Base-by-base conservation (phyloP, 176 grass and related monocot species). In the Oryza coarctata region DNA sequence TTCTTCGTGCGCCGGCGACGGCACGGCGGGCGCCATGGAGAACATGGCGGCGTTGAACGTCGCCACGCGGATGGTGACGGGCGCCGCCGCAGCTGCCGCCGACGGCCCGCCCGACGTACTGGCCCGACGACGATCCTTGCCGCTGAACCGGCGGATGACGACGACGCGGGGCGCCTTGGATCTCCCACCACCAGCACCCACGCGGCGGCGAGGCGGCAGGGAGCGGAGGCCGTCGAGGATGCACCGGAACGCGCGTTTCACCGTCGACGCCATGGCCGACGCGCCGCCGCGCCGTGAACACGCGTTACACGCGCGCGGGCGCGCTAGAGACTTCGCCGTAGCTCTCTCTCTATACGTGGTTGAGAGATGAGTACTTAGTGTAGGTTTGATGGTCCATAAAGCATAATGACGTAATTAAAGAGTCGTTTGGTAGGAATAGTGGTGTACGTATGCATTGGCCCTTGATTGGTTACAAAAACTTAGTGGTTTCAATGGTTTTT, bases 31-130 rank as follows among this genome's bases (percentile, higher is more conserved):
- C 36, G 96, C 96, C 96, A 95, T 99, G 14, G 91, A 95, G 87
- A 99, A 99, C 91, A 99, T 91, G 61, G 93, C 91, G 14, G 91
- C 97, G 91, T 99, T 99, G 84, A 96, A 96, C 9, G 97, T 94
- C 70, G 97, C 97, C 63, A 99, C 81, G 31, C 97, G 91, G 55
- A 99, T 87, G 43, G 83, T 91, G 18, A 80, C 83, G 49, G 65
- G 61, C 33, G 62, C 78, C 27, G 55, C 25, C 63, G 70, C 14
- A 29, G 0, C 62, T 7, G 52, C n/a, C 11, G 3, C 0, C 67
- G 12, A 14, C 9, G 6, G 52, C 18, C 3, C 55, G 8, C 55
- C 50, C 50, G 50, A 55, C 50, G 50, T 8, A 20, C 50, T 55
- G 6, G 55, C 20, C 12, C 55, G 55, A 55, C 20, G 50, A 12